These are phyloP conservation scores for Globisporangium emineosum DNA, from an alignment of 352 stramenopile genomes.

Conservation along the genomic window DNA sequence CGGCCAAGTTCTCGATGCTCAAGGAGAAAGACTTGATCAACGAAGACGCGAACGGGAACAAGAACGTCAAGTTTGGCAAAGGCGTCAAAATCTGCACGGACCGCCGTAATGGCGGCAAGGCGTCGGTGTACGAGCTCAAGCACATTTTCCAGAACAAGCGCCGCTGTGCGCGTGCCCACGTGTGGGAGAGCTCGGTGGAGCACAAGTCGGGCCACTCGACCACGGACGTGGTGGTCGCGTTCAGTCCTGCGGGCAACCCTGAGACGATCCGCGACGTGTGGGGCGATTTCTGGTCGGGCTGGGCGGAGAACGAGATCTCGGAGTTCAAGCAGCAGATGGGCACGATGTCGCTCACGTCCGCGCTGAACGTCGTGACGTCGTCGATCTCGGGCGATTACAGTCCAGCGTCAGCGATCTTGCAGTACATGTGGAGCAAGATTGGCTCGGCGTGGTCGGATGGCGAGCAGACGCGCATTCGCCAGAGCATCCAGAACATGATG, in stretches of 20 bases:
- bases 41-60: constrained; percentile 82
- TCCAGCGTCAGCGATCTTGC: constrained; percentile 62
- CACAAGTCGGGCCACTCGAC: constrained; percentile 28
- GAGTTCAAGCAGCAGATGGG: constrained; percentile 83
- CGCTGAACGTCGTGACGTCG: constrained; percentile 73
- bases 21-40: constrained; percentile 86
- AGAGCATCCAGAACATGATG: constrained; percentile 88
- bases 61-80: constrained; percentile 80
- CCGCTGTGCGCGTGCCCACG: constrained; percentile 66
- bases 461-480: constrained; percentile 79
- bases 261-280: constrained; percentile 83
- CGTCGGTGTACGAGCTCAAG: constrained; percentile 79
- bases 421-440: constrained; percentile 85
- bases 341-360: constrained; percentile 65
- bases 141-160: constrained; percentile 86
- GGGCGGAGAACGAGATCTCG: constrained; percentile 76
- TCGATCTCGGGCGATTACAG: constrained; percentile 82
- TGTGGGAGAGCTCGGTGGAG: constrained; percentile 74
- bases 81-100: constrained; percentile 78
- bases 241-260: constrained; percentile 72
- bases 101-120: constrained; percentile 34
- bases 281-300: constrained; percentile 86
- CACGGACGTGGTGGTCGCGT: constrained; percentile 74
- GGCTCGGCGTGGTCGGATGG: constrained; percentile 78
- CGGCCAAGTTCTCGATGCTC: constrained; percentile 87